Evolutionary conservation across 179 eudicot species (phyloP), one percentile per base, ranked within the genome.

Genomic region (Spergularia azorica): DNA sequence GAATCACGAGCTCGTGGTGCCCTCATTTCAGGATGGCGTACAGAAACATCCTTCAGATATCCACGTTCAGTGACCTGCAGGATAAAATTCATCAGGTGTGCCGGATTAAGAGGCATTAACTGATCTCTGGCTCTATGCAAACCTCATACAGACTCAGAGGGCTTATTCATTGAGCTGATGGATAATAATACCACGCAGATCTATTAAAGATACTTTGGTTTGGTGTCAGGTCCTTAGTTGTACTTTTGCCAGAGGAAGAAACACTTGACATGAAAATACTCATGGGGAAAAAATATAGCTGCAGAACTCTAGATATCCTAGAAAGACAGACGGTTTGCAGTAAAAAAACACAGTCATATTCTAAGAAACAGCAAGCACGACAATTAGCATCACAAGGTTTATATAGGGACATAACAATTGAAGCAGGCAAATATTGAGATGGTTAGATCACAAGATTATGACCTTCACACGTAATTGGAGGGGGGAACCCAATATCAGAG

Each of bases 1-100:
- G 97, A 90, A 82, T 90, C 97, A 58, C 83, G 90, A 74, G 79
- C 74, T 78, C 80, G 91, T 52, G 98, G 98, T 71, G 92, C 83
- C 82, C 83, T 90, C 94, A 90, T 93, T 73, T 88, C 82, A 36
- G 91, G 83, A 82, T 79, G 89, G 50, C 85, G 88, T 15, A 67
- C 70, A 63, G 89, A 76, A 46, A 72, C 83, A 79, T 79, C 92
- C 79, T 75, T 80, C 74, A 59, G 71, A 58, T 78, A 79, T 69
- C 78, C 83, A 75, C 74, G 71, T 63, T 73, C 81, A 76, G 63
- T 63, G 43, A 72, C 83, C 92, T 92, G 77, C 51, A 67, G 52
- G 59, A 57, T 67, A 75, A 74, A 77, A 63, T 26, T 76, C 17
- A 57, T 43, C 20, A 51, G 38, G 7, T 59, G 32, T 5, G 11